phyloP scores from a whole-genome alignment of 2,329 filamentous ascomycete genomes.

The Cercospora berteroae region DNA sequence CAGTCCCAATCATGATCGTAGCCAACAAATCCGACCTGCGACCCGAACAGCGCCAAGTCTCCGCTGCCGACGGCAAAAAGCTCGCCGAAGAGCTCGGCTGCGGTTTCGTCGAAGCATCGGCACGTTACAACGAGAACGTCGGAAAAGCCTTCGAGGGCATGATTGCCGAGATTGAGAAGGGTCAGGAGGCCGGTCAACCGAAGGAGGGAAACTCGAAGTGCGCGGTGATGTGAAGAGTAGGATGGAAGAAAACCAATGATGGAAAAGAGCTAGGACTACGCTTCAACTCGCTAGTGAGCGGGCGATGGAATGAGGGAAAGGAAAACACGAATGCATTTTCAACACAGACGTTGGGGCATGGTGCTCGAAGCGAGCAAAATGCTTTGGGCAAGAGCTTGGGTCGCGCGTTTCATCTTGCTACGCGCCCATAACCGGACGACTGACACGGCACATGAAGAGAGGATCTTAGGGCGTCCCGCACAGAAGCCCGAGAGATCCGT shows the following conservation, averaged over 20 bases:
- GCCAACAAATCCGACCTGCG: conserved; percentile 96
- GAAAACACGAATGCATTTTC: not conserved
- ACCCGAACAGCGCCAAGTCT: conserved; percentile 89
- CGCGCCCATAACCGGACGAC: too few relatives aligned
- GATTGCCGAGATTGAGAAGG: conserved; percentile 90
- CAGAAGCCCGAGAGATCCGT: not conserved
- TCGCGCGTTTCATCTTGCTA: too few relatives aligned
- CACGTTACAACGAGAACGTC: conserved; percentile 92
- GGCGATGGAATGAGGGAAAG: not conserved
- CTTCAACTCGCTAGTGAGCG: not conserved
- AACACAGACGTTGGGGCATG: not conserved
- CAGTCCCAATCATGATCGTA: conserved; percentile 89
- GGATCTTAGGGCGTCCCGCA: not conserved
- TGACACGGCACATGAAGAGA: not conserved
- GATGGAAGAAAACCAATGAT: not conserved
- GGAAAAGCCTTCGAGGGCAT: conserved; percentile 88
- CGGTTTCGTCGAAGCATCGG: conserved; percentile 91
- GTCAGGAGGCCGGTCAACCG: conserved; percentile 80
- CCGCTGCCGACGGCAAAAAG: conserved; percentile 77
- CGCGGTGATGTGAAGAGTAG: conserved; percentile 66
- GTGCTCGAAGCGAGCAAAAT: not conserved
- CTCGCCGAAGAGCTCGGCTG: conserved; percentile 85
- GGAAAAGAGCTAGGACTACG: not conserved
- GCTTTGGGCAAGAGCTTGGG: too few relatives aligned
- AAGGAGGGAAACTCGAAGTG: conserved; percentile 80